A percentile compares a stretch with the other conserved stretches of the same genome.
Evolutionary conservation across 176 grass and related monocot genomes (phyloP).

Genomic region (Aegilops speltoides): DNA sequence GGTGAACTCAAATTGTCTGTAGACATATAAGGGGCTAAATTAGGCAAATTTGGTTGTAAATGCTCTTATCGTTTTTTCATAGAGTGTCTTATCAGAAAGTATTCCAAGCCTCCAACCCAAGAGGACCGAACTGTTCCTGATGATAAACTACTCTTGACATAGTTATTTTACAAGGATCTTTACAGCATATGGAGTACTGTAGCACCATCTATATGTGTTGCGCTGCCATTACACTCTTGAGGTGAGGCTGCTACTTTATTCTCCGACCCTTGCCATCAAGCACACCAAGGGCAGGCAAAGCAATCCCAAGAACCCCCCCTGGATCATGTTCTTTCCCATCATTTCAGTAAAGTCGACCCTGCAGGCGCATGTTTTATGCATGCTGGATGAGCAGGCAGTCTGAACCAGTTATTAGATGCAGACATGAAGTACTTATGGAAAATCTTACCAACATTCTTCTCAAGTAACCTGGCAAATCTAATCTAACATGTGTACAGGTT

Average conservation of each 20-base stretch:
- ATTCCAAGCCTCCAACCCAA: background rate
- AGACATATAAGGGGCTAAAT: no score
- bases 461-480: background rate
- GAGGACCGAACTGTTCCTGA: background rate
- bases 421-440: no score
- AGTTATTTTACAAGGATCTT: background rate
- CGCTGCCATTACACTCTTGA: constrained; percentile 34
- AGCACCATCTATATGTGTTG: constrained; percentile 20
- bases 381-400: background rate
- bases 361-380: constrained; percentile 12
- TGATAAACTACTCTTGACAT: background rate
- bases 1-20: no score
- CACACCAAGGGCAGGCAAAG: constrained; percentile 3
- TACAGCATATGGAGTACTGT: no score
- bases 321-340: constrained; percentile 51
- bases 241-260: constrained; percentile 45
- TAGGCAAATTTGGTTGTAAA: no score
- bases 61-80: background rate
- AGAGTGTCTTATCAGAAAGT: background rate
- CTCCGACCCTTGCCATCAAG: background rate
- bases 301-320: constrained; percentile 30
- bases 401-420: background rate
- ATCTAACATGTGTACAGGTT: background rate
- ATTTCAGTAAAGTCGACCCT: constrained; percentile 15
- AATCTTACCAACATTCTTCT: background rate